Evolutionary conservation across 2,329 filamentous ascomycete species (phyloP).

Genomic region (Penicillium sp.): DNA sequence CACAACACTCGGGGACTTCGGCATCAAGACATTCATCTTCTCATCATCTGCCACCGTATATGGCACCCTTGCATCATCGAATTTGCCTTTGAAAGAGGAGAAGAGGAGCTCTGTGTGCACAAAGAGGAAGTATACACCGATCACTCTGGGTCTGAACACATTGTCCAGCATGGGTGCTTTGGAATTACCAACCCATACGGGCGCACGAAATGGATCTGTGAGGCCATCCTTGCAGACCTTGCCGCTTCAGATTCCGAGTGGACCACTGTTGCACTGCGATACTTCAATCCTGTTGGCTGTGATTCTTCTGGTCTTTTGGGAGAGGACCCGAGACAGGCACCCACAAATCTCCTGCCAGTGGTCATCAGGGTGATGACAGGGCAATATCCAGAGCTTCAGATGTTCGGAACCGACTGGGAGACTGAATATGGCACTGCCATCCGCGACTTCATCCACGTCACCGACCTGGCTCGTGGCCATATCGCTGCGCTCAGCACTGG

Average conservation of each 20-base stretch:
- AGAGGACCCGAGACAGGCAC: slow-evolving; percentile 60
- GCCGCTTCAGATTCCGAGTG: slow-evolving; percentile 60
- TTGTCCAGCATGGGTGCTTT: slow-evolving; percentile 49
- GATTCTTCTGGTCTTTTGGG: slow-evolving; percentile 62
- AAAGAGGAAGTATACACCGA: slow-evolving; percentile 47
- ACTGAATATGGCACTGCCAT: slow-evolving; percentile 64
- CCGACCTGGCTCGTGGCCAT: slow-evolving; percentile 62
- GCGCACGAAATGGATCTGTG: slow-evolving; percentile 65
- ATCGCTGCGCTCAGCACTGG: slow-evolving; percentile 55
- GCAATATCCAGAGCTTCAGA: slow-evolving; percentile 52
- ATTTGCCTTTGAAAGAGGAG: slow-evolving; percentile 55
- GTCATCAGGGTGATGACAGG: slow-evolving; percentile 62
- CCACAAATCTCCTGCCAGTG: slow-evolving; percentile 64
- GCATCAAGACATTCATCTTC: slow-evolving; percentile 65
- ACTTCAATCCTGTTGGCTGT: slow-evolving; percentile 67
- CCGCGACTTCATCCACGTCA: slow-evolving; percentile 67
- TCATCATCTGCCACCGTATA: slow-evolving; percentile 68
- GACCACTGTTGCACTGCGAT: slow-evolving; percentile 62
- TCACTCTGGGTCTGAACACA: slow-evolving; percentile 43
- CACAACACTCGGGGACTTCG: slow-evolving; percentile 55
- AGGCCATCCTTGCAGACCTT: slow-evolving; percentile 63
- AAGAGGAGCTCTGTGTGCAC: slow-evolving; percentile 58
- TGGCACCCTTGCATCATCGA: slow-evolving; percentile 53
- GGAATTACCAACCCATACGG: slow-evolving; percentile 65
- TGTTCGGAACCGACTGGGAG: slow-evolving; percentile 65